phyloP scores from a whole-genome alignment of 305 asterid genomes.

The Rubia occidens region DNA sequence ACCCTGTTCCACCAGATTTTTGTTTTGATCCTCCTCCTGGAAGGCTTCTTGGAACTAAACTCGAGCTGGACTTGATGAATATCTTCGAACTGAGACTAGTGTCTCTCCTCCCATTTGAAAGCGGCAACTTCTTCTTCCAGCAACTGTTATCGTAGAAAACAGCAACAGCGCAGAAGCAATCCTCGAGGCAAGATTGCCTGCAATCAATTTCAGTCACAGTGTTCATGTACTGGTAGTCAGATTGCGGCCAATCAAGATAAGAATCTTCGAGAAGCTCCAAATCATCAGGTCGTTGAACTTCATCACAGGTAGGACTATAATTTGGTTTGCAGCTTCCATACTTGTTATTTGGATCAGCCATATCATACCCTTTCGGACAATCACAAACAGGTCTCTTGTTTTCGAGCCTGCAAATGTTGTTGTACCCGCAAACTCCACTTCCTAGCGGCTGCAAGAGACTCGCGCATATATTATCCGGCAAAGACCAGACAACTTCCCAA shows the following conservation, averaged over 20 bases:
- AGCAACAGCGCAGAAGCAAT: slow-evolving; percentile 44
- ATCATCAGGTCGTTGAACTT: slow-evolving; percentile 15
- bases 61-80: slow-evolving; percentile 36
- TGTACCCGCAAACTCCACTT: slow-evolving; percentile 29
- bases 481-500: slow-evolving; percentile 17
- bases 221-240: slow-evolving; percentile 1
- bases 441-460: background rate
- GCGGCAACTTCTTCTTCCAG: slow-evolving; percentile 55
- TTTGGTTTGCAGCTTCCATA: slow-evolving; percentile 36
- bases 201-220: slow-evolving; percentile 15
- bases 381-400: slow-evolving; percentile 25
- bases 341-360: slow-evolving; percentile 31
- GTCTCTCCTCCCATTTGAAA: slow-evolving; percentile 39
- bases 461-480: slow-evolving; percentile 22
- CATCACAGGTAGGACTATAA: slow-evolving; percentile 22
- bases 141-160: slow-evolving; percentile 27
- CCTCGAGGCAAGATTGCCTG: slow-evolving; percentile 21
- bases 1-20: slow-evolving; percentile 12
- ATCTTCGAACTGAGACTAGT: slow-evolving; percentile 3
- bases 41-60: slow-evolving; percentile 17
- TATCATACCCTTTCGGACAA: slow-evolving; percentile 36
- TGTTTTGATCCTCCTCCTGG: background rate
- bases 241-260: slow-evolving; percentile 10
- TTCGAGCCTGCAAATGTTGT: slow-evolving; percentile 24
- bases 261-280: background rate